These are phyloP conservation scores for Boletus pseudo-olivaceus DNA, from an alignment of 768 basidiomycete species.

Conservation along the genomic window DNA sequence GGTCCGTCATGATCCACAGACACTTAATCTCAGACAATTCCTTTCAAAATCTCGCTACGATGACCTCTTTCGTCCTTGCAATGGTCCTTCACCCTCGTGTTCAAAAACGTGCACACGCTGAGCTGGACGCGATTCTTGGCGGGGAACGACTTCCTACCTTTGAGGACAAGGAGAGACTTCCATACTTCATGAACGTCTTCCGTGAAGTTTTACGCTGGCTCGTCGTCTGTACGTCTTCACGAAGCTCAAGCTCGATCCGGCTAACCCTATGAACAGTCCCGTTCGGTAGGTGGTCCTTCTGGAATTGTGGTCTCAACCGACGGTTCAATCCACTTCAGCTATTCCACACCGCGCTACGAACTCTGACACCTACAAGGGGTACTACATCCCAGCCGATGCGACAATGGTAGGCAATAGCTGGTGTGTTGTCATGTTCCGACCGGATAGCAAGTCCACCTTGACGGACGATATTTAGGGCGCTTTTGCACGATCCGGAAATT, in stretches of 20 bases:
- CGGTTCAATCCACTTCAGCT: neutral
- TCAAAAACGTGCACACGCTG: neutral
- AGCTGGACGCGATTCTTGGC: neutral
- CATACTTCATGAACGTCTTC: constrained; percentile 4
- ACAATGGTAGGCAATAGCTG: constrained; percentile 4
- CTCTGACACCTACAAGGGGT: constrained; percentile 3
- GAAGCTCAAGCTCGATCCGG: neutral
- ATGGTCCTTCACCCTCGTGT: neutral
- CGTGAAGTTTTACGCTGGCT: constrained; percentile 4
- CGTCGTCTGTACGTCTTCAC: neutral
- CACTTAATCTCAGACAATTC: neutral
- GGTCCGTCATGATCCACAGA: no score
- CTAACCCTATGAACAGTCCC: neutral
- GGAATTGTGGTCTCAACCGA: neutral
- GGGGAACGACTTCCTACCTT: constrained; percentile 3
- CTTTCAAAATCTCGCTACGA: constrained; percentile 1
- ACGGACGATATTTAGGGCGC: neutral
- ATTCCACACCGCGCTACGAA: constrained; percentile 1
- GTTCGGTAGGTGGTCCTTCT: neutral
- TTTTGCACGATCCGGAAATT: neutral
- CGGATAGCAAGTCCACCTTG: neutral
- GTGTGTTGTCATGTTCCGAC: neutral
- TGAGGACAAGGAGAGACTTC: constrained; percentile 1
- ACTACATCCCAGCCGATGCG: constrained; percentile 1
- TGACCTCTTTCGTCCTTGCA: neutral